A percentile compares a stretch with the other conserved stretches of the same genome.
Conservation (phyloP, 306 rosid species). For the Inga leiocalycina region DNA sequence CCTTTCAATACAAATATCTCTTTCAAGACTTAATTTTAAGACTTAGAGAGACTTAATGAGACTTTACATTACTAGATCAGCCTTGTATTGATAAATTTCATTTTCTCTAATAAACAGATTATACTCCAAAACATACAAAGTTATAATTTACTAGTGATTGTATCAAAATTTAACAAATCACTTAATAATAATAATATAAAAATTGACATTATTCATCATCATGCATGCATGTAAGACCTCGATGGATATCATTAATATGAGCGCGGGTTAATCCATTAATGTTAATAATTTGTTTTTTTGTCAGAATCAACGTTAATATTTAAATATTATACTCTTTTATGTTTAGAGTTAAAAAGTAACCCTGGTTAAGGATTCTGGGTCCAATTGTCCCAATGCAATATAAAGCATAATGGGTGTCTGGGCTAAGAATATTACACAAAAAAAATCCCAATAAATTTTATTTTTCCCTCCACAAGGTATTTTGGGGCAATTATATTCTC, state of each 20-base stretch:
- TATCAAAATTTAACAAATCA: not conserved
- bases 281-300: too few species aligned
- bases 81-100: not conserved
- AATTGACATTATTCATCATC: too few species aligned
- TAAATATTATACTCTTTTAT: not conserved
- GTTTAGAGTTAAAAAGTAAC: conserved; percentile 41
- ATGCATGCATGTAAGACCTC: not conserved
- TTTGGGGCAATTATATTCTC: conserved; percentile 42
- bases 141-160: not conserved
- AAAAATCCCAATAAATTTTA: conserved; percentile 11
- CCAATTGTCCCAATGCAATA: not conserved
- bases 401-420: conserved; percentile 1
- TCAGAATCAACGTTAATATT: too few species aligned
- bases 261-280: not conserved
- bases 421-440: conserved; percentile 10
- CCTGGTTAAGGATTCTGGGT: conserved; percentile 39
- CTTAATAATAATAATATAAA: too few species aligned
- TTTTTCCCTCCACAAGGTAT: conserved; percentile 3
- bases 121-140: not conserved
- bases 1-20: too few species aligned
- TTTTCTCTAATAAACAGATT: not conserved
- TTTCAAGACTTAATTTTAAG: accelerated
- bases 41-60: accelerated
- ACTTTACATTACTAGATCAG: too few species aligned
- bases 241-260: not conserved